phyloP scores from a whole-genome alignment of 1,139 yeast species.

The Hansenula anomala region DNA sequence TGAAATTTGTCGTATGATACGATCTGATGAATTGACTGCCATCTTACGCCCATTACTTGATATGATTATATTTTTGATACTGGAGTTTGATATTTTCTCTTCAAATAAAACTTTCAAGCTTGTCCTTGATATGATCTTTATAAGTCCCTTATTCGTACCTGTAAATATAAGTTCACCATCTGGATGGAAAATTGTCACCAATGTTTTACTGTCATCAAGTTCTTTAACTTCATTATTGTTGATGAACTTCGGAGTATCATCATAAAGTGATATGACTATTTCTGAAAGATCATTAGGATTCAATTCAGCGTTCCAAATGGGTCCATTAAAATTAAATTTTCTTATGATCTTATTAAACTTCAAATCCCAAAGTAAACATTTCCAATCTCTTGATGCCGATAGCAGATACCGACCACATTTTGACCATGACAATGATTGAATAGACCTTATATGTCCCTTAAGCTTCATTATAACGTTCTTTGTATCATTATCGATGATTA shows the following conservation, averaged over 20 bases:
- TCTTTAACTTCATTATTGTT: conserved; percentile 22
- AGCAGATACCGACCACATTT: conserved; percentile 64
- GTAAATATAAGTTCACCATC: conserved; percentile 38
- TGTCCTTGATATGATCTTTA: conserved; percentile 40
- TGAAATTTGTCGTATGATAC: conserved; percentile 68
- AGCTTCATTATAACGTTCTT: conserved; percentile 43
- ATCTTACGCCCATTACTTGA: conserved; percentile 65
- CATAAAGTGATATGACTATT: conserved; percentile 44
- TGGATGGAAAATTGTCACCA: conserved; percentile 28
- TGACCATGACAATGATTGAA: conserved; percentile 81
- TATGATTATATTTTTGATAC: conserved; percentile 65
- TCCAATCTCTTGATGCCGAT: conserved; percentile 84
- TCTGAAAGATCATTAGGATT: conserved; percentile 55
- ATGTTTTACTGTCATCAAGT: conserved; percentile 24
- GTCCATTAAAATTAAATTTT: conserved; percentile 56
- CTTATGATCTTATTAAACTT: conserved; percentile 37
- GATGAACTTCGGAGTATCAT: conserved; percentile 35
- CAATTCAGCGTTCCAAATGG: conserved; percentile 64
- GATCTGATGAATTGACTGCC: conserved; percentile 77
- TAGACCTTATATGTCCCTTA: conserved; percentile 65
- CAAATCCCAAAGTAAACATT: conserved; percentile 78
- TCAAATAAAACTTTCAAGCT: conserved; percentile 38
- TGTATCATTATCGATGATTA: conserved; percentile 74
- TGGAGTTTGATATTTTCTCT: conserved; percentile 57
- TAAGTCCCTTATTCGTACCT: conserved; percentile 80